Evolutionary conservation across 331 rosid species (phyloP), one percentile per base, ranked within the genome.

Genomic region (Arachis monticola): DNA sequence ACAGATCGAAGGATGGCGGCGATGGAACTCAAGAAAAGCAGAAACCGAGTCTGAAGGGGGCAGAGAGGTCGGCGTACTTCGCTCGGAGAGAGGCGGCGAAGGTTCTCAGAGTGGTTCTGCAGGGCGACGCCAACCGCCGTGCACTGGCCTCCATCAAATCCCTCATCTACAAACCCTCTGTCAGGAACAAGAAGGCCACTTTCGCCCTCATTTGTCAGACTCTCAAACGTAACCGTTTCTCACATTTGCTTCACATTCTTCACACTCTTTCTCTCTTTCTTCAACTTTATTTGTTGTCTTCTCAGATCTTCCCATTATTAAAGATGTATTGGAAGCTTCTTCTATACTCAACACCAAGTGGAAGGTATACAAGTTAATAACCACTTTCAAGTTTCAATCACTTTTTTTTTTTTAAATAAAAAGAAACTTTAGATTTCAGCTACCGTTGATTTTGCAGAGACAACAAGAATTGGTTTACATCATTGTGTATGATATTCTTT

Each of bases 61-160:
- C 84, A 3, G 96, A 90, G 74, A 85, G 99, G 78, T 95, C 97
- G 70, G 92, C 89, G 8, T 83, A 88, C 69, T 95, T 92, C 67
- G 92, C 92, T 0, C 69, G 97, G 73, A 77, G 99, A 70, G 99
- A 95, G 76, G 97, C 99, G 10, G 97, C 97, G 32, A 90, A 89
- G 77, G 84, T 94, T 0, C 55, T 94, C 79, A 86, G 74, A 80
- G 75, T 63, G 2, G 91, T 92, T 71, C 91, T 94, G 6, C 85
- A 88, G 35, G 99, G 97, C 12, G 96, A 92, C 75, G 89, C 97
- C 8, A 84, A 84, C 12, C 92, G 97, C 22, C 95, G 86, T 5
- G 94, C 97, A 45, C 87, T 85, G 13, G 97, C 91, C 67, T 90
- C 99, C 72, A 94, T 94, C 81, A 92, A 94, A 84, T 79, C 97